These are phyloP conservation scores for Candida frijolesensis DNA, from an alignment of 1,139 yeast genomes.

Conservation along the genomic window DNA sequence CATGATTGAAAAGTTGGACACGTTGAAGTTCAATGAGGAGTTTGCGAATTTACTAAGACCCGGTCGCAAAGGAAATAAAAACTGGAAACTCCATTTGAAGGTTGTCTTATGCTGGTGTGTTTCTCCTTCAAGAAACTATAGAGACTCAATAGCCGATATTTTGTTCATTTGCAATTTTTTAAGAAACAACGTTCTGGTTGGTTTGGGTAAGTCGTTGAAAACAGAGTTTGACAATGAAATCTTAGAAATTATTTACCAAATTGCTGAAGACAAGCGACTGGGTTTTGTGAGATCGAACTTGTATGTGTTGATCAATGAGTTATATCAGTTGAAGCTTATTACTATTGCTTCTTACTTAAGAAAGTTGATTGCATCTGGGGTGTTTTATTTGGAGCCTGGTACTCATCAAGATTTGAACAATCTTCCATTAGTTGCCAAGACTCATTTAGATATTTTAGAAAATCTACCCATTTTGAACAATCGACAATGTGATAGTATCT, in stretches of 20 bases:
- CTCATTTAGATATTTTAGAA: constrained; percentile 53
- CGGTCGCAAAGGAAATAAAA: constrained; percentile 11
- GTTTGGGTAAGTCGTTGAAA: constrained; percentile 27
- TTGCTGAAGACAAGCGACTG: constrained; percentile 34
- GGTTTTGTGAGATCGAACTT: constrained; percentile 33
- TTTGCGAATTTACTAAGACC: constrained; percentile 36
- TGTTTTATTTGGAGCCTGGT: constrained; percentile 54
- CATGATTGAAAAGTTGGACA: constrained; percentile 38
- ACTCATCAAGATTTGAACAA: constrained; percentile 19
- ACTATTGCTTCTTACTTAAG: constrained; percentile 71
- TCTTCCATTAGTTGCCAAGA: constrained; percentile 27
- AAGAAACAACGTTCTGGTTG: constrained; percentile 32
- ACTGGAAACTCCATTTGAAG: constrained; percentile 45
- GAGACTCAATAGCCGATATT: constrained; percentile 33
- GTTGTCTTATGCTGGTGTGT: constrained; percentile 53
- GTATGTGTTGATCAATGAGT: constrained; percentile 56
- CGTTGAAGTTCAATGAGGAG: constrained; percentile 31
- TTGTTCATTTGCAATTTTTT: constrained; percentile 42
- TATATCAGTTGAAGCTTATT: constrained; percentile 53
- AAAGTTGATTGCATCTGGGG: constrained; percentile 80
- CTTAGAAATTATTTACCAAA: constrained; percentile 51
- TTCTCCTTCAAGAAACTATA: constrained; percentile 37
- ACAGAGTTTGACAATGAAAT: constrained; percentile 51
- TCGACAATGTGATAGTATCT: constrained; percentile 52
- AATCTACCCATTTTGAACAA: constrained; percentile 57